Percentiles rank a stretch among this genome's conserved stretches.
Conservation (phyloP, 2,329 filamentous ascomycete species). For the Xylaria hypoxylon region DNA sequence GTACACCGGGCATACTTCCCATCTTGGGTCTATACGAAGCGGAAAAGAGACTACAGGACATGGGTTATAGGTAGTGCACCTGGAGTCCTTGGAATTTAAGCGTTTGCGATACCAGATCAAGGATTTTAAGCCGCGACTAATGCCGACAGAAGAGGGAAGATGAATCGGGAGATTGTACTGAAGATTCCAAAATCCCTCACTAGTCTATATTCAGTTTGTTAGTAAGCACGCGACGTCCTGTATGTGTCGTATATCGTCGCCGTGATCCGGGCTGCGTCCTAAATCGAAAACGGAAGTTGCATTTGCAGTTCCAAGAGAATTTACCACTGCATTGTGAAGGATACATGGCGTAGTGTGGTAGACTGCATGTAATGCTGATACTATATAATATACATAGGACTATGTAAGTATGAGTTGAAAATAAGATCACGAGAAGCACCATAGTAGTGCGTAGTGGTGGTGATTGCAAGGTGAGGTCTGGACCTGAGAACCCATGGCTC, state of each 20-base stretch:
- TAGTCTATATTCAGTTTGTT: conserved; percentile 26
- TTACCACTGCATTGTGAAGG: not conserved
- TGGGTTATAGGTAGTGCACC: conserved; percentile 9
- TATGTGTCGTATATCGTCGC: conserved; percentile 13
- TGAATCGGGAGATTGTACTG: conserved; percentile 10
- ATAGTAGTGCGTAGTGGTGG: no score
- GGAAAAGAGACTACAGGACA: conserved; percentile 4
- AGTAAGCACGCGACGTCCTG: conserved; percentile 25
- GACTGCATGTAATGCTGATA: not conserved
- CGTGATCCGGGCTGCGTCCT: conserved; percentile 11
- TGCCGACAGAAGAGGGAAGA: conserved; percentile 30
- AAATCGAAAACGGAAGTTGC: conserved; percentile 30
- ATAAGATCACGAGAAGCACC: no score
- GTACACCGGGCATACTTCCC: conserved; percentile 21
- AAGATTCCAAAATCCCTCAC: conserved; percentile 35
- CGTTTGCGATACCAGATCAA: conserved; percentile 34
- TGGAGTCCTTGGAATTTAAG: not conserved
- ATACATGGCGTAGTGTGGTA: not conserved
- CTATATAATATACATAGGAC: no score
- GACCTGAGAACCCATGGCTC: no score
- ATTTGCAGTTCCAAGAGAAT: not conserved
- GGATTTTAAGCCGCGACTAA: conserved; percentile 29
- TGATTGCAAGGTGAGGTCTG: no score
- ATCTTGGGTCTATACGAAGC: conserved; percentile 2
- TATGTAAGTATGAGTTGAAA: no score